Evolutionary conservation across 2,329 filamentous ascomycete species (phyloP).

Genomic region (Stenocarpella maydis): DNA sequence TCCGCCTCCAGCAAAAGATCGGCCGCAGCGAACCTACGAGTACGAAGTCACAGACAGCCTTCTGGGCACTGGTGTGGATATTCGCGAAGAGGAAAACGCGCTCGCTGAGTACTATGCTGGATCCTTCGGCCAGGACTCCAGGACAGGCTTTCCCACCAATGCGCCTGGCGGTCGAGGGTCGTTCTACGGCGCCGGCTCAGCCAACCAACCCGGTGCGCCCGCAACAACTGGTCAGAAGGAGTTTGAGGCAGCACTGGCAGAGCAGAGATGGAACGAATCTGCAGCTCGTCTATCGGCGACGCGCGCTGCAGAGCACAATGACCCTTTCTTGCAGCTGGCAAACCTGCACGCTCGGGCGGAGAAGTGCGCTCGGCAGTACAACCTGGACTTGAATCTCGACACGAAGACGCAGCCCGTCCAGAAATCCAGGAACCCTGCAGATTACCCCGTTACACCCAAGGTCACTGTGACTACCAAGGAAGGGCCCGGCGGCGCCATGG

Average conservation of each 20-base stretch:
- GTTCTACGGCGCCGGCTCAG: constrained; percentile 71
- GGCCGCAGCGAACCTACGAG: constrained; percentile 67
- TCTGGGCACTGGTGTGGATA: constrained; percentile 84
- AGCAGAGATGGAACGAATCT: constrained; percentile 72
- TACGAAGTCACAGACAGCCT: constrained; percentile 86
- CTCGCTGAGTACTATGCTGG: constrained; percentile 73
- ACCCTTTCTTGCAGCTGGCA: constrained; percentile 76
- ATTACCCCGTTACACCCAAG: constrained; percentile 56
- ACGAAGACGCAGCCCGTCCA: constrained; percentile 57
- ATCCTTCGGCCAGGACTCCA: constrained; percentile 52
- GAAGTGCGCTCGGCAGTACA: constrained; percentile 66
- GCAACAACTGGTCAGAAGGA: constrained; percentile 61
- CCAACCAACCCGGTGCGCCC: constrained; percentile 62
- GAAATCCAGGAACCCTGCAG: constrained; percentile 57
- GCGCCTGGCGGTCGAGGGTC: constrained; percentile 62
- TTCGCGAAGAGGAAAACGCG: constrained; percentile 86
- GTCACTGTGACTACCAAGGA: constrained; percentile 63
- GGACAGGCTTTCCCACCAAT: constrained; percentile 64
- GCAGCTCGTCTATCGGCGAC: constrained; percentile 67
- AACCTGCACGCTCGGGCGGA: constrained; percentile 65
- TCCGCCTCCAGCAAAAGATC: constrained; percentile 67
- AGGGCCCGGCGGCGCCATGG: constrained; percentile 67
- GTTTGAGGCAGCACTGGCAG: constrained; percentile 70
- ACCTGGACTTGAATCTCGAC: constrained; percentile 64
- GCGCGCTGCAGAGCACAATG: constrained; percentile 73